Base-by-base conservation (phyloP, 2,329 filamentous ascomycete species). In the Lecanosticta acicola region DNA sequence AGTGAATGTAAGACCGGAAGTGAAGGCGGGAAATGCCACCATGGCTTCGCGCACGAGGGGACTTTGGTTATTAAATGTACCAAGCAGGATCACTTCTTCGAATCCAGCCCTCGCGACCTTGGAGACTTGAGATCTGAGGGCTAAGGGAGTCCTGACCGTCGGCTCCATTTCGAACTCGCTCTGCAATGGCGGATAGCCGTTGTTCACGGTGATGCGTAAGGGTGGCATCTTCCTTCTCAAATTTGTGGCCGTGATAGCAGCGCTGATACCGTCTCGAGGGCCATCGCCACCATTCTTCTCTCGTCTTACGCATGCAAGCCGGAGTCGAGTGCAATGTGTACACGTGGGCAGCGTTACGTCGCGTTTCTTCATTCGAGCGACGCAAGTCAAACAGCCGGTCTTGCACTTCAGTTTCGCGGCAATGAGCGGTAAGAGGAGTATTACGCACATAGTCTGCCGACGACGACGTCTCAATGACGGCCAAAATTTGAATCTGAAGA, bases 351-450 rank as follows among this genome's bases (percentile, higher is more conserved):
- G 90, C 43, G 79, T 79, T 71, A 96, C 91, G 63, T 96, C 90
- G 62, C 90, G 96, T 70, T 95, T 95, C 80, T 95, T 96, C 77
- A 95, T 95, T 48, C 90, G 78, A 64, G 82, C 81, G 49, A 90
- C 78, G 65, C 90, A 96, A 3, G 90, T 96, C 68, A 93, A 79
- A 66, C 89, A 96, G 21, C 89, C 88, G 4, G 89, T 95, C 70
- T 95, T 96, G 18, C 90, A 45, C 35, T 50, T 54, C 14, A 50
- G 24, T 29, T 11, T 29, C 5, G 24, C 24, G n/a, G n/a, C n/a
- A n/a, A n/a, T n/a, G n/a, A n/a, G n/a, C n/a, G n/a, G n/a, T n/a
- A n/a, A n/a, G n/a, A n/a, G n/a, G n/a, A n/a, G n/a, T n/a, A n/a
- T n/a, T n/a, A n/a, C n/a, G n/a, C n/a, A n/a, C 24, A 29, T 29